Conservation (phyloP, 306 rosid genomes). For the Malus domestica region ASM211411v1 NC_041790.1:34743001-34743500, state of each 20-base stretch:
- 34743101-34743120: conserved; percentile 43
- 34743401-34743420: conserved; percentile 38
- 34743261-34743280: background rate
- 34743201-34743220: conserved; percentile 47
- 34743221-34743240: conserved; percentile 46
- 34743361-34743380: conserved; percentile 59
- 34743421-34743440: conserved; percentile 45
- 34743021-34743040: conserved; percentile 3
- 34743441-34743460: background rate
- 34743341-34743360: conserved; percentile 42
- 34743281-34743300: background rate
- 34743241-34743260: conserved; percentile 34
- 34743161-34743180: conserved; percentile 68
- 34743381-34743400: conserved; percentile 66
- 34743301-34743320: background rate
- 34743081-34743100: conserved; percentile 60
- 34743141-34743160: conserved; percentile 55
- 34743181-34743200: conserved; percentile 76
- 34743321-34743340: background rate
- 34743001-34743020: background rate
- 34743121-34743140: conserved; percentile 48
- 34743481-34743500: background rate
- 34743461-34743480: background rate
- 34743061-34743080: conserved; percentile 82
- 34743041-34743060: conserved; percentile 51